phyloP scores from a whole-genome alignment of 2,329 filamentous ascomycete species.

The Talaromyces verruculosus region DNA sequence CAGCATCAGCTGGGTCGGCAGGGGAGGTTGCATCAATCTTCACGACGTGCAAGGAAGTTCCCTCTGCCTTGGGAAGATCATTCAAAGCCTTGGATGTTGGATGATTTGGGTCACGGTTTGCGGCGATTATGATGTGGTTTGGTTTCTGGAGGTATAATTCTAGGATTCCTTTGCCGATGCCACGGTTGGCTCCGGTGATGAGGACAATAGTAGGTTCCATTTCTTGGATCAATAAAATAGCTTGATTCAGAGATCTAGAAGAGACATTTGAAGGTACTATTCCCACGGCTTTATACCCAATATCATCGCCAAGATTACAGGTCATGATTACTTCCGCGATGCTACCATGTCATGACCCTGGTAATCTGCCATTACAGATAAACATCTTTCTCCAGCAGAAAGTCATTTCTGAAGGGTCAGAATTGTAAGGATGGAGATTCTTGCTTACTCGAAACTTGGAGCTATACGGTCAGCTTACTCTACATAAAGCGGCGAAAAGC shows the following conservation, averaged over 20 bases:
- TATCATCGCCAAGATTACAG: neutral
- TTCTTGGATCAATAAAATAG: neutral
- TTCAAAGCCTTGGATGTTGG: neutral
- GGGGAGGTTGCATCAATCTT: slow-evolving; percentile 45
- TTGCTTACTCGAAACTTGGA: neutral
- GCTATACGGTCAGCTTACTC: neutral
- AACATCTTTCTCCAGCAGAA: neutral
- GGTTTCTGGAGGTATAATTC: slow-evolving; percentile 13
- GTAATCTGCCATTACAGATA: neutral
- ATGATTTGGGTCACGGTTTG: neutral
- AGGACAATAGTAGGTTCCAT: slow-evolving; percentile 7
- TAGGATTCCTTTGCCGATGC: slow-evolving; percentile 12
- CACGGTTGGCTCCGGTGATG: slow-evolving; percentile 15
- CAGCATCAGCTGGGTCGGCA: slow-evolving; percentile 36
- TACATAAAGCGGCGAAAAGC: neutral
- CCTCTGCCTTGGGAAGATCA: slow-evolving; percentile 36
- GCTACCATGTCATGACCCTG: neutral
- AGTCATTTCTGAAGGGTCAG: neutral
- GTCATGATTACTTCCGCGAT: neutral
- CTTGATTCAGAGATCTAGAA: neutral
- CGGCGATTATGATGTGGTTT: slow-evolving; percentile 16
- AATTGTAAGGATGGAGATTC: neutral
- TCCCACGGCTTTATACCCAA: neutral
- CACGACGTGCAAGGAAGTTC: slow-evolving; percentile 43
- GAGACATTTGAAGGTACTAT: neutral